Evolutionary conservation across 176 grass and related monocot species (phyloP), one percentile per base, ranked within the genome.

Genomic region (Paspalum vaginatum): DNA sequence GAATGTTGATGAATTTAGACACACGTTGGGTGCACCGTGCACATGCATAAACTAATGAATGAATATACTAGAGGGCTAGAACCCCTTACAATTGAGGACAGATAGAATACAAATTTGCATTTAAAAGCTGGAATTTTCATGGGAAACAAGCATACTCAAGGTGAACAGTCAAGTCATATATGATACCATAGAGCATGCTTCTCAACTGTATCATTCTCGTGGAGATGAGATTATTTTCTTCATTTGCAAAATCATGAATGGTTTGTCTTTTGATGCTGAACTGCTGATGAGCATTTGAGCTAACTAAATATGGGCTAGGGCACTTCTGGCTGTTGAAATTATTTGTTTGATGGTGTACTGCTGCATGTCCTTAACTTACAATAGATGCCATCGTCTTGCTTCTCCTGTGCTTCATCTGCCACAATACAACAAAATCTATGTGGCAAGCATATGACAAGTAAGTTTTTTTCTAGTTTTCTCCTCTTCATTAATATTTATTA

Each of bases 371-470:
- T 77, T 77, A 77, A 84, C 53, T 51, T 38, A 24, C 62, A 43
- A 0, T 12, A 85, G 83, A 85, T 44, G 42, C 43, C 0, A 61
- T 85, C 45, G 54, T 43, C 14, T 47, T 85, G 32, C 18, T 76
- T 52, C 54, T 85, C 43, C 27, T 85, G 4, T 85, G 27, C 52
- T 20, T 78, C 14, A 61, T 85, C 43, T 70, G 52, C 7, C 78
- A 77, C 74, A 51, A 9, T 15, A 51, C 27, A 32, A 16, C 18
- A 22, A 57, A 66, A 14, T 41, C 44, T 15, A 14, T 78, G 54
- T 62, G 64, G 53, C 74, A 42, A 42, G 54, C 54, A 50, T 78
- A 78, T 78, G 83, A 70, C 26, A 70, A 12, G 82, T 52, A 77
- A 60, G 56, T 14, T 60, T 4, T 0, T 56, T 67, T 76, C 18